Conservation (phyloP, 805 yeast species). For the Starmerella vaccinii region DNA sequence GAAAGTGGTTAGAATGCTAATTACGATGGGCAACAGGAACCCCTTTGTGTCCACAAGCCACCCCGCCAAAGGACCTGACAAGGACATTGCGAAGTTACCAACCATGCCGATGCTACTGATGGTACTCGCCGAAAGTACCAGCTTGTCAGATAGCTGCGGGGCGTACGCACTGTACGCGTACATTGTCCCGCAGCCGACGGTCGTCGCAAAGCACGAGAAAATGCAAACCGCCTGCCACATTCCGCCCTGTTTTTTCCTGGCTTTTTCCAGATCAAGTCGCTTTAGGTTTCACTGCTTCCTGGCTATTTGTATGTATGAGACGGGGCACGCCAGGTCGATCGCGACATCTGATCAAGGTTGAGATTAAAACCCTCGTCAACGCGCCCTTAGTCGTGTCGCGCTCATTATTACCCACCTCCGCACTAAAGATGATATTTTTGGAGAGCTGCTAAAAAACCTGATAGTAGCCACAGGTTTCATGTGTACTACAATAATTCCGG, state of each 20-base stretch:
- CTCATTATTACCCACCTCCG: not conserved
- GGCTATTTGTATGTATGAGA: not conserved
- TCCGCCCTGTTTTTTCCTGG: not conserved
- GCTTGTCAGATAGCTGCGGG: constrained; percentile 56
- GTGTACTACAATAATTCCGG: not conserved
- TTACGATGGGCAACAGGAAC: constrained; percentile 41
- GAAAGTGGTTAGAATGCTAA: constrained; percentile 43
- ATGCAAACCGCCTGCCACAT: constrained; percentile 22
- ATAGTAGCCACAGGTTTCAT: too few species aligned
- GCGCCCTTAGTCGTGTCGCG: not conserved
- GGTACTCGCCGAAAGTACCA: constrained; percentile 51
- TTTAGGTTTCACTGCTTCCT: not conserved
- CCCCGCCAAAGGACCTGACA: constrained; percentile 64
- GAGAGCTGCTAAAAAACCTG: too few species aligned
- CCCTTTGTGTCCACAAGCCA: constrained; percentile 53
- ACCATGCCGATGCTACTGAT: constrained; percentile 54
- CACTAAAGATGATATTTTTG: too few species aligned
- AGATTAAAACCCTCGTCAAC: constrained; percentile 5
- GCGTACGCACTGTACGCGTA: constrained; percentile 69
- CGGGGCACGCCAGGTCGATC: not conserved
- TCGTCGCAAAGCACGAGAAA: constrained; percentile 25
- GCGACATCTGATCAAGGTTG: constrained; percentile 1
- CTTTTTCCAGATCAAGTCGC: not conserved
- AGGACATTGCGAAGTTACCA: constrained; percentile 55
- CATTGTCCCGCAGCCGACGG: constrained; percentile 46